These are phyloP conservation scores for Erodium maritimum DNA, from an alignment of 345 rosid genomes.

Conservation along the genomic window DNA sequence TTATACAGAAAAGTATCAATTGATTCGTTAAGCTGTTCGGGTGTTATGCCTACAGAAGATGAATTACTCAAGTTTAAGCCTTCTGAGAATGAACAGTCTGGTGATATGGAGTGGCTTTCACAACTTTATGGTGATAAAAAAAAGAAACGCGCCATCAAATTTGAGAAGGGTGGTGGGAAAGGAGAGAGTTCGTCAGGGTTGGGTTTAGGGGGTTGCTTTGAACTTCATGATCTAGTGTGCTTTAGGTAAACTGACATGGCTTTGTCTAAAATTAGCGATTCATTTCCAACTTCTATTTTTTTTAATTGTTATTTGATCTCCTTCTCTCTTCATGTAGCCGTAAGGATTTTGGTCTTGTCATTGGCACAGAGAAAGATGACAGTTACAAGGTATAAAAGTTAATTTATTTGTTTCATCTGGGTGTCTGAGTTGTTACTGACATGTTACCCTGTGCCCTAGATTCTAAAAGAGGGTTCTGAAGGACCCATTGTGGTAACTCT, in stretches of 20 bases:
- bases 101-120: slow-evolving; percentile 73
- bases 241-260: slow-evolving; percentile 44
- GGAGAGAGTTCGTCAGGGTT: slow-evolving; percentile 59
- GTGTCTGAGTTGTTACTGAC: slow-evolving; percentile 11
- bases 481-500: slow-evolving; percentile 48
- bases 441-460: slow-evolving; percentile 30
- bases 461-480: slow-evolving; percentile 66
- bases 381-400: slow-evolving; percentile 52
- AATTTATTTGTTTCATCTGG: background rate
- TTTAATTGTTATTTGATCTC: background rate
- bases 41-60: slow-evolving; percentile 60
- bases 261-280: slow-evolving; percentile 8
- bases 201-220: slow-evolving; percentile 31
- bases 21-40: slow-evolving; percentile 63
- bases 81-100: slow-evolving; percentile 47
- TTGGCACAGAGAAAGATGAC: slow-evolving; percentile 78
- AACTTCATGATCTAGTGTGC: slow-evolving; percentile 58
- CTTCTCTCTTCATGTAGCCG: slow-evolving; percentile 38
- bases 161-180: slow-evolving; percentile 45
- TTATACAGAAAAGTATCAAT: slow-evolving; percentile 62
- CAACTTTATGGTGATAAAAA: slow-evolving; percentile 74
- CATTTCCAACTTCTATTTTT: background rate
- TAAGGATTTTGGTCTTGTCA: slow-evolving; percentile 79
- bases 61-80: slow-evolving; percentile 70
- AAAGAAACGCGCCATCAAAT: slow-evolving; percentile 34